Conservation (phyloP, 2,329 filamentous ascomycete species). For the Aspergillus cejpii region DNA sequence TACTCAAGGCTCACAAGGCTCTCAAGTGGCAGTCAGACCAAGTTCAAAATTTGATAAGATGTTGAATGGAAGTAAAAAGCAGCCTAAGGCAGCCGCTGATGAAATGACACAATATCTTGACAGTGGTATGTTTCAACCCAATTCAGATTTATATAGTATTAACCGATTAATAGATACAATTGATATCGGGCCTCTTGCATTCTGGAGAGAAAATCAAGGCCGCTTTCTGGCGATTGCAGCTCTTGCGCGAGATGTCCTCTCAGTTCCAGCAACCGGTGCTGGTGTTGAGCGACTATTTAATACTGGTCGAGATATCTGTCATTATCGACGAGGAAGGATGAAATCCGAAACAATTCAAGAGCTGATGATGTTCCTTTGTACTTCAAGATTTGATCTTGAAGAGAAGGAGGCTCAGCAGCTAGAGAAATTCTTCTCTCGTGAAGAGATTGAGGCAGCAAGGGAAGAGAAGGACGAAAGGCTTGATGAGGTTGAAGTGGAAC, state of each 20-base stretch:
- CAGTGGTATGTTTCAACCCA: conserved; percentile 3
- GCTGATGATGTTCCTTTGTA: conserved; percentile 3
- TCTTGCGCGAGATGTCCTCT: too few species aligned
- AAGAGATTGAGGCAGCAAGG: too few species aligned
- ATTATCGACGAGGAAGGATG: background rate
- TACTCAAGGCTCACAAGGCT: background rate
- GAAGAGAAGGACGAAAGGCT: too few species aligned
- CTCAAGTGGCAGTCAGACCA: background rate
- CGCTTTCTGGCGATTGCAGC: background rate
- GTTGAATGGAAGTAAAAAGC: background rate
- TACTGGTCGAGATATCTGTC: conserved; percentile 4
- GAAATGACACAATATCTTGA: conserved; percentile 10
- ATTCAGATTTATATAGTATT: too few species aligned
- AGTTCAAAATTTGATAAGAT: too few species aligned
- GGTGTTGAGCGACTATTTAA: conserved; percentile 5
- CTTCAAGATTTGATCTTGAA: background rate
- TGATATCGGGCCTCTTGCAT: background rate
- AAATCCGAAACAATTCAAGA: conserved; percentile 1
- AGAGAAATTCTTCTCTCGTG: too few species aligned
- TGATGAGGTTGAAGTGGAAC: too few species aligned
- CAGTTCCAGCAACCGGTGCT: background rate
- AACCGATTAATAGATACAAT: conserved; percentile 11
- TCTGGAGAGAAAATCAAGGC: background rate
- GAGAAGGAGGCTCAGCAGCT: background rate
- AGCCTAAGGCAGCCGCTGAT: background rate